These are phyloP conservation scores for Hanseniaspora vineae DNA, from an alignment of 805 yeast species.

Conservation along the genomic window DNA sequence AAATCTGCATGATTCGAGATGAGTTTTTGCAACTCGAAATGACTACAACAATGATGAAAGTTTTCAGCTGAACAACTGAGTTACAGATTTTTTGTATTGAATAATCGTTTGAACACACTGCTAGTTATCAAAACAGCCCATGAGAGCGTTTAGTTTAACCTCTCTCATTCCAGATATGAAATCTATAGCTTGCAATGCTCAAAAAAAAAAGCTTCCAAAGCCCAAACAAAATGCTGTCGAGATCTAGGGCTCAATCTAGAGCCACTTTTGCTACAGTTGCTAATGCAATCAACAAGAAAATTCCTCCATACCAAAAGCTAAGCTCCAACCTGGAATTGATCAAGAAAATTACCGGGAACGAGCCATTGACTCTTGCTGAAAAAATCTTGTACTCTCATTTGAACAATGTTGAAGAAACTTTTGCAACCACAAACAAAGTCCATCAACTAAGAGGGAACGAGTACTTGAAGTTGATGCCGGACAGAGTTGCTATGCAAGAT, in stretches of 20 bases:
- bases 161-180: not conserved
- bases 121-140: too few relatives aligned
- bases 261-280: constrained; percentile 31
- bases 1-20: not conserved
- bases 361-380: constrained; percentile 88
- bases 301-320: constrained; percentile 81
- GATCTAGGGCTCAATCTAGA: constrained; percentile 7
- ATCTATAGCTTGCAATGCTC: too few relatives aligned
- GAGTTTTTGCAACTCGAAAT: not conserved
- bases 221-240: constrained; percentile 14
- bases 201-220: not conserved
- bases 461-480: constrained; percentile 88
- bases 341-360: constrained; percentile 46
- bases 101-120: too few relatives aligned
- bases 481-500: constrained; percentile 98
- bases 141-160: not conserved
- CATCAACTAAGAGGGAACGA: constrained; percentile 67
- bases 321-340: constrained; percentile 51
- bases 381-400: constrained; percentile 89
- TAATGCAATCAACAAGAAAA: constrained; percentile 32
- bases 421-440: constrained; percentile 34
- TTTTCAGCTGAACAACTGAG: too few relatives aligned
- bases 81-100: too few relatives aligned
- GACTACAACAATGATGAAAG: not conserved
- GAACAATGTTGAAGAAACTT: constrained; percentile 75